These are phyloP conservation scores for Serendipita sp. DNA, from an alignment of 768 basidiomycete species.

Conservation along the genomic window DNA sequence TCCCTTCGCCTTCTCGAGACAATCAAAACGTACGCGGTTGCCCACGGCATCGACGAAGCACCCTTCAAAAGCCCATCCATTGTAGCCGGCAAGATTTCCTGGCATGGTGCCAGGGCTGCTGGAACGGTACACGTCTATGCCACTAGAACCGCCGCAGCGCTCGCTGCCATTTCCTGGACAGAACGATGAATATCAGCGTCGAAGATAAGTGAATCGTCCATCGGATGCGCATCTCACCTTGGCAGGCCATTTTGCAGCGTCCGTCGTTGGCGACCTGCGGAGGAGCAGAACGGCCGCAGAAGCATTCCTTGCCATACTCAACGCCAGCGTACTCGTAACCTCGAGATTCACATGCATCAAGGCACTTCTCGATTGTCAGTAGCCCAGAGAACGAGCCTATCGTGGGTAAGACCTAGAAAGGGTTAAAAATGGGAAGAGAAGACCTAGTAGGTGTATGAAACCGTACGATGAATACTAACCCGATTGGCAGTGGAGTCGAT, in stretches of 20 bases:
- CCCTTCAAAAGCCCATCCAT: background rate
- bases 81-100: too few relatives aligned
- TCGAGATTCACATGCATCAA: background rate
- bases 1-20: too few relatives aligned
- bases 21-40: too few relatives aligned
- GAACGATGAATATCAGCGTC: background rate
- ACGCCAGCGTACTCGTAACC: constrained; percentile 1
- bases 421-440: background rate
- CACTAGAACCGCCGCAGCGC: background rate
- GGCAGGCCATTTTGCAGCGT: constrained; percentile 9
- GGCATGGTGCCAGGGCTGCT: background rate
- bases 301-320: constrained; percentile 5
- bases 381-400: background rate
- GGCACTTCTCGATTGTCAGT: background rate
- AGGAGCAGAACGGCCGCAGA: background rate
- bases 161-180: background rate
- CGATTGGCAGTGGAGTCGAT: background rate
- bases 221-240: background rate
- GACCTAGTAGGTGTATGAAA: background rate
- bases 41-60: background rate
- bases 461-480: background rate
- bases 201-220: background rate
- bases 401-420: background rate
- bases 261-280: background rate
- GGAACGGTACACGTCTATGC: background rate